Percentiles rank a stretch among this genome's conserved stretches.
These are phyloP conservation scores for Orobanche coerulescens DNA, from an alignment of 257 asterid genomes.

Conservation along the genomic window DNA sequence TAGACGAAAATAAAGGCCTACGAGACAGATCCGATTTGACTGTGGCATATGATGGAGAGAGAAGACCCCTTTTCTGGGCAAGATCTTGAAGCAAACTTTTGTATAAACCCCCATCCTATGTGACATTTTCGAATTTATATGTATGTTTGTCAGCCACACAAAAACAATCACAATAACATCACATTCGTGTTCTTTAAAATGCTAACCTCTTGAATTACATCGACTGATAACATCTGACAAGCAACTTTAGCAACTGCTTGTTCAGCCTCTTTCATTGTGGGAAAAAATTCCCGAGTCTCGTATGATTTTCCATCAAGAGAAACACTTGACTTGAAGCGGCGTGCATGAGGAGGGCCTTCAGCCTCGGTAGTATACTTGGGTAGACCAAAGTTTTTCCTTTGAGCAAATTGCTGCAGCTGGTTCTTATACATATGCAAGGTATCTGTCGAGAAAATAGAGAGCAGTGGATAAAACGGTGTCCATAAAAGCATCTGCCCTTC, in stretches of 20 bases:
- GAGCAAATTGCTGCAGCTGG: constrained; percentile 56
- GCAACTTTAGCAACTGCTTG: constrained; percentile 84
- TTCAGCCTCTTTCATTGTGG: constrained; percentile 72
- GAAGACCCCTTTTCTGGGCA: constrained; percentile 45
- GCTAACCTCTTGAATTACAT: constrained; percentile 54
- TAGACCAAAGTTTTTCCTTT: constrained; percentile 37
- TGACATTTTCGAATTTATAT: too few relatives aligned
- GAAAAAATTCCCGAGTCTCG: constrained; percentile 39
- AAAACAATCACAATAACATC: too few relatives aligned
- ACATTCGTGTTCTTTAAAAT: too few relatives aligned
- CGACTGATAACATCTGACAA: constrained; percentile 41
- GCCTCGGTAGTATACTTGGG: constrained; percentile 48
- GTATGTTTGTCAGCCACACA: too few relatives aligned
- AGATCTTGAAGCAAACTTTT: constrained; percentile 64
- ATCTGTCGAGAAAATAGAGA: constrained; percentile 26
- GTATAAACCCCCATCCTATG: constrained; percentile 63
- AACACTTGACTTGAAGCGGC: constrained; percentile 54
- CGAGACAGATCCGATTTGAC: constrained; percentile 40
- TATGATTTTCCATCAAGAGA: constrained; percentile 38
- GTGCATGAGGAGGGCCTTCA: constrained; percentile 73
- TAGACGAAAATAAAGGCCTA: constrained; percentile 39
- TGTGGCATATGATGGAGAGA: constrained; percentile 49
- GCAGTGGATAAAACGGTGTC: neutral
- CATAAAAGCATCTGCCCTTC: neutral
- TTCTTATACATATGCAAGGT: constrained; percentile 52